phyloP scores from a whole-genome alignment of 2,329 filamentous ascomycete genomes.

The Talaromyces sp. region DNA sequence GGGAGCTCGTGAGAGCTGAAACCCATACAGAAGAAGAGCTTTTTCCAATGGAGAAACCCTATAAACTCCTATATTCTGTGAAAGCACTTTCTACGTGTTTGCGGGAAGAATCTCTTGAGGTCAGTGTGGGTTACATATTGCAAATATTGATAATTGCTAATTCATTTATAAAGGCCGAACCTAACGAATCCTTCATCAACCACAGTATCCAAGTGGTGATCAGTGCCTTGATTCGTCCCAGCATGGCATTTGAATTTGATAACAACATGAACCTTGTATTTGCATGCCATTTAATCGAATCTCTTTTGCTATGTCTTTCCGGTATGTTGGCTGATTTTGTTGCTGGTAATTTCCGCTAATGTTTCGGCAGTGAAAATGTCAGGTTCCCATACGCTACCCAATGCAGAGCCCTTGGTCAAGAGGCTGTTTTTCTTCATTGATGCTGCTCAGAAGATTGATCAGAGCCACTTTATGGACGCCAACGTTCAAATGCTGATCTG shows the following conservation, averaged over 20 bases:
- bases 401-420: slow-evolving; percentile 31
- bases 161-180: slow-evolving; percentile 19
- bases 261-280: slow-evolving; percentile 47
- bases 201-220: slow-evolving; percentile 52
- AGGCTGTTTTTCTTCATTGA: slow-evolving; percentile 33
- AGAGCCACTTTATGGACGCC: slow-evolving; percentile 13
- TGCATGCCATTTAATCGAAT: slow-evolving; percentile 52
- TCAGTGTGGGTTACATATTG: slow-evolving; percentile 1
- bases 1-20: slow-evolving; percentile 54
- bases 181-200: slow-evolving; percentile 32
- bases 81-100: slow-evolving; percentile 63
- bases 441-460: slow-evolving; percentile 17
- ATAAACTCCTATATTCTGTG: slow-evolving; percentile 68
- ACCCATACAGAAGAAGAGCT: slow-evolving; percentile 54
- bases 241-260: slow-evolving; percentile 45
- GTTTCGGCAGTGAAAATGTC: slow-evolving; percentile 20
- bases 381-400: slow-evolving; percentile 25
- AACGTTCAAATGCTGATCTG: slow-evolving; percentile 34
- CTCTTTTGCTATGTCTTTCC: slow-evolving; percentile 51
- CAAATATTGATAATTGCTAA: neutral
- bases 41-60: slow-evolving; percentile 65
- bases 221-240: slow-evolving; percentile 55
- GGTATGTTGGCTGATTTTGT: slow-evolving; percentile 35
- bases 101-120: slow-evolving; percentile 38
- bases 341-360: slow-evolving; percentile 1